Percentiles rank a stretch among this genome's conserved stretches.
phyloP scores from a whole-genome alignment of 78 protist genomes.

The slime mould (Dictyostelium discoideum) region DNA sequence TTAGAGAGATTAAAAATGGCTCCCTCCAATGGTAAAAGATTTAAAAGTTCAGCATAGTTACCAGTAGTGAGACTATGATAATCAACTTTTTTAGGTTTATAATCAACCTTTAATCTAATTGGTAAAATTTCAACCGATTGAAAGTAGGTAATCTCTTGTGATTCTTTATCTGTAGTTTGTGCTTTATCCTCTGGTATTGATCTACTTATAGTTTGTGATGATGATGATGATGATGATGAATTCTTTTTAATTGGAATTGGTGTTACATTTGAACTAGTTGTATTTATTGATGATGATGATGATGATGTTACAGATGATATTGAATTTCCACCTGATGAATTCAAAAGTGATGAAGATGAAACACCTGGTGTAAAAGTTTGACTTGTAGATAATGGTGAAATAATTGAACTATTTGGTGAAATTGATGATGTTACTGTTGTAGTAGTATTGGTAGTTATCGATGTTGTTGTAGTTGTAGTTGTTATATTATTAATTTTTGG shows the following conservation, averaged over 20 bases:
- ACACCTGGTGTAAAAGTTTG: neutral
- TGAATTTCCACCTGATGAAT: neutral
- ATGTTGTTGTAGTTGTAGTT: neutral
- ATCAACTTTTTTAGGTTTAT: slow-evolving; percentile 76
- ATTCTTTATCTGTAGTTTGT: slow-evolving; percentile 58
- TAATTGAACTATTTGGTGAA: neutral
- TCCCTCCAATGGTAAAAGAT: slow-evolving; percentile 75
- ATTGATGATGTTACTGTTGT: neutral
- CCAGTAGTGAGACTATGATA: slow-evolving; percentile 64
- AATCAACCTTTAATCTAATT: slow-evolving; percentile 58
- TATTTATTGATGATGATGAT: neutral
- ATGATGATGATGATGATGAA: neutral
- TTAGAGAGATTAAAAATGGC: slow-evolving; percentile 31
- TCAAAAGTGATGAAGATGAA: neutral
- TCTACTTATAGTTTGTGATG: slow-evolving; percentile 33
- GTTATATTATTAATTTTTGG: neutral
- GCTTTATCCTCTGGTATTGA: slow-evolving; percentile 66
- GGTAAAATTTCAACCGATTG: slow-evolving; percentile 57
- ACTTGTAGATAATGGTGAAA: slow-evolving; percentile 7
- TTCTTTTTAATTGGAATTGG: neutral
- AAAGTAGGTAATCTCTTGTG: slow-evolving; percentile 68
- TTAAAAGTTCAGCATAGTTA: slow-evolving; percentile 52
- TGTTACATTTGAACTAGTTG: neutral
- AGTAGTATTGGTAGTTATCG: neutral
- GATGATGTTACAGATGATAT: neutral